Evolutionary conservation across 441 rosid genomes (phyloP).

Genomic region (Mallotus japonicus): DNA sequence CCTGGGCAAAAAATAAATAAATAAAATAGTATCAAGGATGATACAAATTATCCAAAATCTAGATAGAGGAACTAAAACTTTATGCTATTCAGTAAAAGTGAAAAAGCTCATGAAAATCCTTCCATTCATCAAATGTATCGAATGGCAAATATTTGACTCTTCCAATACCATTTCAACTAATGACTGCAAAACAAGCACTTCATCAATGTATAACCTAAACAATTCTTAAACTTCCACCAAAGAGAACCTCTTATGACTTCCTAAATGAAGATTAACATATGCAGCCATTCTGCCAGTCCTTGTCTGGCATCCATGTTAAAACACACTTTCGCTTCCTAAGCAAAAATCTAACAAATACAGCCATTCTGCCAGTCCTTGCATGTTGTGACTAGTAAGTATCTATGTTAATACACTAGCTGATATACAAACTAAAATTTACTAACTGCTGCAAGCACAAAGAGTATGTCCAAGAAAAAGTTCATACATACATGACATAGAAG

Average conservation of each 20-base stretch:
- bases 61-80: neutral
- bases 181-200: too few species aligned
- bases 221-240: neutral
- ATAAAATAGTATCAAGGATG: neutral
- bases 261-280: constrained; percentile 1
- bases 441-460: neutral
- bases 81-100: neutral
- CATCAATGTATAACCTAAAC: neutral
- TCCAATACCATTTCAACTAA: too few species aligned
- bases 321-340: neutral
- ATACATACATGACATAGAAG: neutral
- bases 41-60: neutral
- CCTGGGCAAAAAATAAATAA: neutral
- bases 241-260: neutral
- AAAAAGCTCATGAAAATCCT: neutral
- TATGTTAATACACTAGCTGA: neutral
- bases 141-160: neutral
- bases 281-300: constrained; percentile 15
- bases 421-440: neutral
- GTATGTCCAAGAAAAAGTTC: neutral
- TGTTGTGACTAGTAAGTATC: neutral
- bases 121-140: neutral
- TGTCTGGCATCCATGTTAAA: neutral
- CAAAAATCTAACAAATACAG: constrained; percentile 1
- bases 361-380: constrained; percentile 12